Conservation (phyloP, 75 land plant species). For the Ceratopteris richardii region DNA sequence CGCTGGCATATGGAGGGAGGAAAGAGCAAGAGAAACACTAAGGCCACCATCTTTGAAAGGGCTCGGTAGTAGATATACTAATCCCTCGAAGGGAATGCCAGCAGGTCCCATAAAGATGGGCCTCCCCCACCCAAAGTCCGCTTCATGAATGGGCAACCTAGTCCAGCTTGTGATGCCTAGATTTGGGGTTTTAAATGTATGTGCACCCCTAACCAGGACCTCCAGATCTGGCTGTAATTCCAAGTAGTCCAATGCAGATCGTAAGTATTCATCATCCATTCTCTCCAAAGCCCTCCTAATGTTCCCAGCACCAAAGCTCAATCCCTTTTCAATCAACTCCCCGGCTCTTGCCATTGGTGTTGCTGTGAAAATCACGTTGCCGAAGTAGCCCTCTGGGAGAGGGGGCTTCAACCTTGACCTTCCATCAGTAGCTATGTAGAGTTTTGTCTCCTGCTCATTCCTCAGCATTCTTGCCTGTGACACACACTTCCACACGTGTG, state of each 20-base stretch:
- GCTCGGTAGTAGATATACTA: conserved; percentile 30
- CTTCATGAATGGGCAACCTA: conserved; percentile 44
- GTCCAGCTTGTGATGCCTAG: conserved; percentile 59
- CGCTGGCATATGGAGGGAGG: conserved; percentile 34
- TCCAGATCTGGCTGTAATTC: conserved; percentile 34
- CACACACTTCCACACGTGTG: conserved; percentile 61
- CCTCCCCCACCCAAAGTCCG: conserved; percentile 66
- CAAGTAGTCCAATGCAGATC: conserved; percentile 46
- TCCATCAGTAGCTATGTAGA: conserved; percentile 61
- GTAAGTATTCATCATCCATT: conserved; percentile 21
- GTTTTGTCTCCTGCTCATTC: conserved; percentile 45
- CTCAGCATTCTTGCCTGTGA: conserved; percentile 48
- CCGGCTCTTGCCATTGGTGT: conserved; percentile 37
- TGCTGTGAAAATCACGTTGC: conserved; percentile 59
- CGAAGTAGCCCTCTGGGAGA: conserved; percentile 59
- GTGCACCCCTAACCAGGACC: conserved; percentile 26
- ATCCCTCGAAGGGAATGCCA: conserved; percentile 31
- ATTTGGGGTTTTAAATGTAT: conserved; percentile 36
- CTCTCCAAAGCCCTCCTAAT: neutral
- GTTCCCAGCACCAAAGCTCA: no score
- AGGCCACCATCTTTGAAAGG: conserved; percentile 31
- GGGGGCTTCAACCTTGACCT: conserved; percentile 47
- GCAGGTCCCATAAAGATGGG: conserved; percentile 43
- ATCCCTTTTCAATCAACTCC: no score
- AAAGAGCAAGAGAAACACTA: conserved; percentile 32